Evolutionary conservation across 306 rosid species (phyloP).

Genomic region (Fagus sylvatica): DNA sequence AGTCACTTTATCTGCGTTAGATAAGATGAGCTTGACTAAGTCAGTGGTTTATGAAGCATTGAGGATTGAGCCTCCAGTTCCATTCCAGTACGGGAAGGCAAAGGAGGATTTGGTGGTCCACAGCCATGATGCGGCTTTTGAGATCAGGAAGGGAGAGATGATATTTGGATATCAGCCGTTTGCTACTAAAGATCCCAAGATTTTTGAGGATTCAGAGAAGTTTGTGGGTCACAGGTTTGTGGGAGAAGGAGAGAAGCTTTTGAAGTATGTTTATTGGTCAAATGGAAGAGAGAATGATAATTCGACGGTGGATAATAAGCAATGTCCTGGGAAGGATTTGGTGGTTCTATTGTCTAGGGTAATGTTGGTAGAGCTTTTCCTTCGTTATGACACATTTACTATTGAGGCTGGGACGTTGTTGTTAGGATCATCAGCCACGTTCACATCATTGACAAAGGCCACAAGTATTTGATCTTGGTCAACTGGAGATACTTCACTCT

Average conservation of each 20-base stretch:
- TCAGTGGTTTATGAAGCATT: slow-evolving; percentile 59
- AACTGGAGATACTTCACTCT: not conserved
- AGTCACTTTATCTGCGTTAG: slow-evolving; percentile 35
- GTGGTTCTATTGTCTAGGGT: slow-evolving; percentile 31
- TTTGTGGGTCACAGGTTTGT: slow-evolving; percentile 40
- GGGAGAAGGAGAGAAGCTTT: slow-evolving; percentile 36
- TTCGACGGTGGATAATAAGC: slow-evolving; percentile 40
- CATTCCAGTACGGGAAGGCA: slow-evolving; percentile 69
- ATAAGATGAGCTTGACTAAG: slow-evolving; percentile 60
- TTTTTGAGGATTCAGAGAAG: slow-evolving; percentile 49
- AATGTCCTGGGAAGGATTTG: slow-evolving; percentile 45
- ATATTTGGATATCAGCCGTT: slow-evolving; percentile 71
- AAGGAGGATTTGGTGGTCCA: slow-evolving; percentile 55
- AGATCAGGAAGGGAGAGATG: slow-evolving; percentile 78
- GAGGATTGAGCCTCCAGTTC: slow-evolving; percentile 74
- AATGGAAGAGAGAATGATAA: slow-evolving; percentile 42
- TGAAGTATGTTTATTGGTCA: slow-evolving; percentile 53
- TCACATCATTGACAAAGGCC: slow-evolving; percentile 34
- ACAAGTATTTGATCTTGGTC: not conserved
- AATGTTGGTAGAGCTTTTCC: slow-evolving; percentile 41
- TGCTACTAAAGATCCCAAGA: slow-evolving; percentile 60
- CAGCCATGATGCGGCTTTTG: slow-evolving; percentile 54
- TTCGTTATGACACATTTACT: slow-evolving; percentile 40
- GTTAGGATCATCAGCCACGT: slow-evolving; percentile 29
- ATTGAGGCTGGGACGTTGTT: slow-evolving; percentile 8